A percentile compares a stretch with the other conserved stretches of the same genome.
These are phyloP conservation scores for Panicum miliaceum DNA, from an alignment of 176 grass and related monocot species.

Conservation along the genomic window DNA sequence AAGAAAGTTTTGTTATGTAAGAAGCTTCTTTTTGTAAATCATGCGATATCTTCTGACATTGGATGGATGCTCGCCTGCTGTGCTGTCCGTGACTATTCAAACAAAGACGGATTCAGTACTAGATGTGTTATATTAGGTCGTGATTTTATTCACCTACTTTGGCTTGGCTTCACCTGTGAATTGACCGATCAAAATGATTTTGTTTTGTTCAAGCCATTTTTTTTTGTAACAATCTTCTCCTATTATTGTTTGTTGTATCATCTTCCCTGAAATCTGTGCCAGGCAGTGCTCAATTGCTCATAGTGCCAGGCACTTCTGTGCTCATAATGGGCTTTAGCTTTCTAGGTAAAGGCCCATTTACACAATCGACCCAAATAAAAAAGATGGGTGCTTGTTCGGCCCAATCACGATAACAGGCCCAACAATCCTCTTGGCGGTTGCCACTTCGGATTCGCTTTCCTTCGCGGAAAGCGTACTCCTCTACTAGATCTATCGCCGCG, in stretches of 20 bases:
- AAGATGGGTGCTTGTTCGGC: no score
- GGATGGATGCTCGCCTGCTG: constrained; percentile 23
- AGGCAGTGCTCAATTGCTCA: neutral
- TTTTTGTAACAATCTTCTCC: neutral
- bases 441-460: neutral
- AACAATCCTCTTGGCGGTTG: neutral
- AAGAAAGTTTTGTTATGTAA: constrained; percentile 63
- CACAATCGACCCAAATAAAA: neutral
- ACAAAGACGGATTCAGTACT: constrained; percentile 15
- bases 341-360: neutral
- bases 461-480: neutral
- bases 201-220: neutral
- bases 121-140: constrained; percentile 7
- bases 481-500: neutral
- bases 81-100: constrained; percentile 21
- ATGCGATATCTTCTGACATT: constrained; percentile 49
- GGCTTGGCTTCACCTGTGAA: neutral
- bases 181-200: no score
- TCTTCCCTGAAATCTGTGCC: neutral
- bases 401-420: neutral
- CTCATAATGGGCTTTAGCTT: neutral
- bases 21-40: constrained; percentile 68
- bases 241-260: neutral
- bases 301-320: no score
- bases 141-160: constrained; percentile 26